These are phyloP conservation scores for Pichia sp. DNA, from an alignment of 1,139 yeast genomes.

Conservation along the genomic window DNA sequence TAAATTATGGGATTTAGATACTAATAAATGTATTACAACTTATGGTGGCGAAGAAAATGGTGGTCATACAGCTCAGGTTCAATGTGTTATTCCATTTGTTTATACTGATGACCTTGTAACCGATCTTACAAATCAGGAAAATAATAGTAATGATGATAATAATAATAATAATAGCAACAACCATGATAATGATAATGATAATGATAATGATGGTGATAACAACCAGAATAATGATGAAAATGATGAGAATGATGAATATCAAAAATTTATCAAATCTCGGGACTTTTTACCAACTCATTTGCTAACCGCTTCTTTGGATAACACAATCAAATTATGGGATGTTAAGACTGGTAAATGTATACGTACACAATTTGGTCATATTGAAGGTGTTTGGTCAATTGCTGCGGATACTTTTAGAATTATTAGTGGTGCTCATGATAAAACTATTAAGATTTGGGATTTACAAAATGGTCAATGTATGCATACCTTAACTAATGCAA, in stretches of 20 bases:
- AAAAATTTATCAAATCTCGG: constrained; percentile 10
- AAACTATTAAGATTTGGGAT: constrained; percentile 90
- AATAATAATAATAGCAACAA: constrained; percentile 7
- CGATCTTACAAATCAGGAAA: constrained; percentile 30
- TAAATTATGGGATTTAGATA: constrained; percentile 87
- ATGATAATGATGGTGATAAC: constrained; percentile 20
- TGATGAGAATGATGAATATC: constrained; percentile 9
- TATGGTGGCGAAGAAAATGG: constrained; percentile 69
- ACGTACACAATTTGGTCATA: constrained; percentile 92
- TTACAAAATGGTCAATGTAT: constrained; percentile 87
- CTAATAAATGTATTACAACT: constrained; percentile 70
- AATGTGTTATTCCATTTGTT: constrained; percentile 77
- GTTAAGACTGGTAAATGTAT: constrained; percentile 79
- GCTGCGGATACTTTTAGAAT: constrained; percentile 93
- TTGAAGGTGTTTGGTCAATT: constrained; percentile 96
- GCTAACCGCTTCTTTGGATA: constrained; percentile 82
- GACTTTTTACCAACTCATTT: constrained; percentile 66
- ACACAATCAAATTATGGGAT: constrained; percentile 92
- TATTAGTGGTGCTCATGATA: constrained; percentile 90
- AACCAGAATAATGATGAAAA: constrained; percentile 15
- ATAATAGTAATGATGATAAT: constrained; percentile 19
- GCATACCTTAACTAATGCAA: constrained; percentile 79
- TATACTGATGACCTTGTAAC: constrained; percentile 47
- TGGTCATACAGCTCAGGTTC: constrained; percentile 81
- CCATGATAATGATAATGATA: constrained; percentile 27